Evolutionary conservation across 139 green algal species (phyloP), one percentile per base, ranked within the genome.

Genomic region (Raphidocelis subcapitata): DNA sequence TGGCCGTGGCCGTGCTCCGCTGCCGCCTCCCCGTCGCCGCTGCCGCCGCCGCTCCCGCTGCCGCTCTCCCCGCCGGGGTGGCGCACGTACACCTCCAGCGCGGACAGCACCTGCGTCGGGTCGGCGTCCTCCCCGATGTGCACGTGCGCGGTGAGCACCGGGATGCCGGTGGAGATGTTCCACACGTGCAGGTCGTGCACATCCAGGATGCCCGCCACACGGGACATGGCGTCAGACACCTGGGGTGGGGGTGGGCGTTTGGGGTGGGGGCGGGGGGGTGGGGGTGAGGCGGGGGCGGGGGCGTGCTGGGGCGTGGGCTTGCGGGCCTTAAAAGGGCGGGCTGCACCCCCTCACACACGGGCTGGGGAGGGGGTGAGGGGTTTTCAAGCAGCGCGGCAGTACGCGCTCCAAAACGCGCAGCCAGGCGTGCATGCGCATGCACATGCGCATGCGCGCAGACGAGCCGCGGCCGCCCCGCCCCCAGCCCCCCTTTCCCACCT

Each of bases 161-260:
- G 84, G 35, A 88, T 79, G 55, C 86, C 85, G 24, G 88, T 87
- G 10, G 84, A 94, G 29, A 98, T 84, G 63, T 76, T 80, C 94
- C 94, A 98, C 24, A 98, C 84, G 79, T 98, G 94, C 62, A 98
- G 80, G 80, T 98, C 94, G 72, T 95, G 86, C 16, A 97, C 86
- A n/a, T 89, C 80, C 41, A 75, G 60, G 46, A 98, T 87, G 32
- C 88, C 93, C 0, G 85, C 57, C 36, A 97, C 36, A 12, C 2
- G 24, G 12, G 31, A 62, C 55, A 68, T 74, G 32, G 55, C 64
- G 55, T 67, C 36, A 35, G 24, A 32, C 41, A 67, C 52, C 37
- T 62, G 26, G 33, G 52, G 12, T 44, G 47, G 28, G 65, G 4
- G 10, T 47, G 26, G 12, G 26, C 12, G 46, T 44, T 21, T 16